A percentile compares a stretch with the other conserved stretches of the same genome.
phyloP scores from a whole-genome alignment of 106 monocot genomes.

The Alisma plantagoaquatica region DNA sequence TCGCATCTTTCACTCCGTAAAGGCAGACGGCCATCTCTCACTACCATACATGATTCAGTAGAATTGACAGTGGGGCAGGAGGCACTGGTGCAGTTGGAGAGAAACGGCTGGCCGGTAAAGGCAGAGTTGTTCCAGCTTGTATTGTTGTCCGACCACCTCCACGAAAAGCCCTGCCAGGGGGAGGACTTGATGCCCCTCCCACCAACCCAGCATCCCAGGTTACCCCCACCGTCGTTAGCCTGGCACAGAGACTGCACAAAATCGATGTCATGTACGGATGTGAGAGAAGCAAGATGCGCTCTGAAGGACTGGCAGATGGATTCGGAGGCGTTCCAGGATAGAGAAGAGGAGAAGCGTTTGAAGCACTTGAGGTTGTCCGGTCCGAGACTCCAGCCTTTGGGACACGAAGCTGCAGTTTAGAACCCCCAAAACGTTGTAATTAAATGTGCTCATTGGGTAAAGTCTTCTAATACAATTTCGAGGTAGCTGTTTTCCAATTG shows the following conservation, averaged over 20 bases:
- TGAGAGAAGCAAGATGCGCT: constrained; percentile 67
- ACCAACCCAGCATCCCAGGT: constrained; percentile 96
- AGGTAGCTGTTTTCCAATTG: too few species aligned
- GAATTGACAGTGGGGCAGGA: constrained; percentile 25
- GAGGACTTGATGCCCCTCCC: constrained; percentile 46
- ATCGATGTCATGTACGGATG: constrained; percentile 49
- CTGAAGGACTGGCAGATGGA: constrained; percentile 32
- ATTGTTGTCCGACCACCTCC: constrained; percentile 68
- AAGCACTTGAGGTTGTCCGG: constrained; percentile 63
- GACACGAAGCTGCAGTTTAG: constrained; percentile 68
- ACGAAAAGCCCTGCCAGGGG: constrained; percentile 35
- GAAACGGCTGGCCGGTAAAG: constrained; percentile 35
- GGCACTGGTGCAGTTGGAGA: constrained; percentile 33
- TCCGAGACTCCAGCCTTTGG: constrained; percentile 47
- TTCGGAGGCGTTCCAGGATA: constrained; percentile 69
- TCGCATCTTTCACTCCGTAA: constrained; percentile 68
- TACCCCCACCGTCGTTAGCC: constrained; percentile 16
- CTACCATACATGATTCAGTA: constrained; percentile 45
- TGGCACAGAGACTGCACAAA: constrained; percentile 50
- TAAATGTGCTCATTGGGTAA: too few species aligned
- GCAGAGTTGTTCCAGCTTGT: constrained; percentile 55
- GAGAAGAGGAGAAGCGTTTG: constrained; percentile 30
- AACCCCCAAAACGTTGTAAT: too few species aligned
- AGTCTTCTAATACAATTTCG: too few species aligned
- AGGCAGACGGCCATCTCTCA: constrained; percentile 23